Conservation (phyloP, 2,329 filamentous ascomycete genomes). For the Cladosporium sp. region DNA sequence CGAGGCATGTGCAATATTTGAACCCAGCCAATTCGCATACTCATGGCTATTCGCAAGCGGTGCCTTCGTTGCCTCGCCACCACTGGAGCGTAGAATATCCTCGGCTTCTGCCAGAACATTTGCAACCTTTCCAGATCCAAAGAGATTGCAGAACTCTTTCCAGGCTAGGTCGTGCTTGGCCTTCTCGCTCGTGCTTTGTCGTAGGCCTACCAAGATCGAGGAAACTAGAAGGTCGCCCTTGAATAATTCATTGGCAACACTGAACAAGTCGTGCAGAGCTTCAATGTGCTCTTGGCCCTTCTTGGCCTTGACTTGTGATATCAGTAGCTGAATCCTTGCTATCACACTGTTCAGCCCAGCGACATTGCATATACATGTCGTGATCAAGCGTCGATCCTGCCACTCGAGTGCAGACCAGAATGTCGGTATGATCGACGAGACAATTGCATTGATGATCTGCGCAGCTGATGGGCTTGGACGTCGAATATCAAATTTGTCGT, state of each 20-base stretch:
- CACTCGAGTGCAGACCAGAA: slow-evolving; percentile 67
- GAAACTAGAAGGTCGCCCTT: slow-evolving; percentile 39
- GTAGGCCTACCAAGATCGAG: slow-evolving; percentile 45
- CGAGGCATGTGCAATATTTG: slow-evolving; percentile 55
- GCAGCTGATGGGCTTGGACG: slow-evolving; percentile 64
- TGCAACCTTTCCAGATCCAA: slow-evolving; percentile 58
- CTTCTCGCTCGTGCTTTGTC: slow-evolving; percentile 35
- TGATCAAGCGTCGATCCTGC: slow-evolving; percentile 48
- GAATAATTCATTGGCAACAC: slow-evolving; percentile 42
- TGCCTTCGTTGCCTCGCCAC: slow-evolving; percentile 44
- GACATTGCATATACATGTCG: slow-evolving; percentile 66
- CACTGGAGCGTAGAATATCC: slow-evolving; percentile 38
- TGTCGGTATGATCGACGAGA: slow-evolving; percentile 71
- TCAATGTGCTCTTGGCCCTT: not conserved
- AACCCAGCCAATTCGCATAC: slow-evolving; percentile 69
- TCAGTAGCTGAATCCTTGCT: not conserved
- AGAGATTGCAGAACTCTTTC: slow-evolving; percentile 58
- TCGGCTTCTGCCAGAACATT: slow-evolving; percentile 58
- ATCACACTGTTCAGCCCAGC: slow-evolving; percentile 74
- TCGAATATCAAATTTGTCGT: slow-evolving; percentile 52
- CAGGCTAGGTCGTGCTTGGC: slow-evolving; percentile 53
- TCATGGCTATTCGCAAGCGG: slow-evolving; percentile 64
- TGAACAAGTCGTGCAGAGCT: slow-evolving; percentile 36
- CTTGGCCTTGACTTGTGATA: not conserved
- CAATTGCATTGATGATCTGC: slow-evolving; percentile 70